Evolutionary conservation across 208 protist genomes (phyloP), one percentile per base, ranked within the genome.

Genomic region (Borovskyia barvae): DNA sequence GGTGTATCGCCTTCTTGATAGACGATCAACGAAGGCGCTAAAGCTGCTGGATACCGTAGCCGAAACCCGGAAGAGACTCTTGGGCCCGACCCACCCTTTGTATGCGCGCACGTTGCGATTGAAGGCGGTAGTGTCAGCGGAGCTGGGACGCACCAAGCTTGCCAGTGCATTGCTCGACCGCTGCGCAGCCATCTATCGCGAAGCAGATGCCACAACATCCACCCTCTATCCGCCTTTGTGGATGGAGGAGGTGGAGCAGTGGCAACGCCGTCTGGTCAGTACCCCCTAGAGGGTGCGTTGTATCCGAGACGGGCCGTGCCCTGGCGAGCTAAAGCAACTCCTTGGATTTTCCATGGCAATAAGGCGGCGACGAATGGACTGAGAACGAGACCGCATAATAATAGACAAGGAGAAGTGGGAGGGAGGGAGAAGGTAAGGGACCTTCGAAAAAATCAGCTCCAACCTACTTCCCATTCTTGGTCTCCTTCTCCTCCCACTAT

Each of bases 11-110:
- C 37, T 54, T 1, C 3, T 70, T 12, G 54, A 56, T 1, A 48
- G 64, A 0, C 49, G 33, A 7, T 33, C 29, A 7, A 40, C 48
- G 43, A 68, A 74, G 47, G 80, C 75, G 39, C 57, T 72, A 53
- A 68, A 70, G 60, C 35, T 86, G 59, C 70, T 80, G 59, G 68
- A 70, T 26, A 52, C 53, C 15, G 77, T 85, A 5, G 56, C 71
- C 8, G 37, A 40, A 5, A 84, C 82, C 2, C 75, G 82, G 17
- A 42, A 66, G 14, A 60, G 56, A 12, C 49, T 52, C 36, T 66
- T 90, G 14, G 83, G 79, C 3, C 66, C 76, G 12, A 28, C 48
- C 5, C 77, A 90, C 53, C 70, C 72, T 12, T 54, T 87, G 5
- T 67, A 53, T 17, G 66, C 61, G 2, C 55, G 66, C 26, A 67